Base-by-base conservation (phyloP, 345 rosid species). In the Eutrema japonicum region DNA sequence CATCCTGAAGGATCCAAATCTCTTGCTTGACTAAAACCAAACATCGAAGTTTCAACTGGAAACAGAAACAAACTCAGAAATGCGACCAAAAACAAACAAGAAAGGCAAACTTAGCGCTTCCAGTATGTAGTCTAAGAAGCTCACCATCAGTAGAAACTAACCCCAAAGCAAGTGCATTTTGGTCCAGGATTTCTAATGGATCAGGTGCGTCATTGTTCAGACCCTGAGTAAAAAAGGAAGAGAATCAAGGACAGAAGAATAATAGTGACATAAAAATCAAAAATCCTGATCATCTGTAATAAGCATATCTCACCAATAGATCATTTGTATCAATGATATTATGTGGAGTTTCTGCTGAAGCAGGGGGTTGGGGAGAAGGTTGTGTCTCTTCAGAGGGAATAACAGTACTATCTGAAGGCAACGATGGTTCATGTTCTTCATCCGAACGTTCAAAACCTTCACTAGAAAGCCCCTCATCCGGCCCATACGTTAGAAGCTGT, bases 401-500 rank as follows among this genome's bases (percentile, higher is more conserved):
- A 71, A 77, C 77, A 75, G 72, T 75, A 75, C 45, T 78, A 64
- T 79, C 90, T 10, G 79, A 54, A 76, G 87, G 85, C 14, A 77
- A 78, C 37, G 84, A 74, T 48, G 77, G 83, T 75, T 83, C 95
- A 49, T 83, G 87, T 76, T 90, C 96, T 30, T 80, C 91, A 71
- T 68, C 74, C 2, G 86, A 68, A 61, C 69, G 64, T 56, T 76
- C 78, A 48, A 75, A 42, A 67, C 86, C 89, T 85, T 88, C 96
- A 18, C 27, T 43, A 37, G 83, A 55, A 42, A 80, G 68, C 61
- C 71, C 86, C 27, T 92, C 93, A 43, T 91, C 98, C 10, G 89
- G 90, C 57, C 73, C 79, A 79, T 92, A 92, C 2, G 97, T 92
- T 71, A 92, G 88, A 80, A 90, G 91, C 96, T 89, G 86, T 79